Conservation (phyloP, 2,329 filamentous ascomycete species). For the Fusarium sarcochroum region DNA sequence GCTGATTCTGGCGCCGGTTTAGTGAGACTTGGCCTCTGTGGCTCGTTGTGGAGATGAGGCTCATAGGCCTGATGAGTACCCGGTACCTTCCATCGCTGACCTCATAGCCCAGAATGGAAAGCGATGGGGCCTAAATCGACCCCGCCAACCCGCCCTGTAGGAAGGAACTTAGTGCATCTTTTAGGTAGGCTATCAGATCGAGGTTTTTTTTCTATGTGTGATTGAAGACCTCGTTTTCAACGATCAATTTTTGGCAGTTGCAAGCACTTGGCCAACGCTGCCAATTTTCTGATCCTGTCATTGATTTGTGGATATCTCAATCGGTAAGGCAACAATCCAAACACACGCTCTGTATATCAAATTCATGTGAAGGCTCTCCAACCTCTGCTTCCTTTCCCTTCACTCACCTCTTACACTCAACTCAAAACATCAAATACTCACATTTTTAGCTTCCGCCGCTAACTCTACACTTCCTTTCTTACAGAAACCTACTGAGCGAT, state of each 20-base stretch:
- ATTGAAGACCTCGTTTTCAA: conserved; percentile 14
- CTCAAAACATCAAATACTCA: conserved; percentile 11
- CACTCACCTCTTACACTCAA: conserved; percentile 15
- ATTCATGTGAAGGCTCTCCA: background rate
- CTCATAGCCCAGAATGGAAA: conserved; percentile 23
- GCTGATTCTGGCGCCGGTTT: background rate
- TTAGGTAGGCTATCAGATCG: conserved; percentile 23
- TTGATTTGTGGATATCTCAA: background rate
- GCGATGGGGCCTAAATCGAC: background rate
- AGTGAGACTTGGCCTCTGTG: conserved; percentile 17
- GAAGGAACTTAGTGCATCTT: conserved; percentile 17
- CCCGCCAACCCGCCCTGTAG: conserved; percentile 15
- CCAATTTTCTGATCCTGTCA: background rate
- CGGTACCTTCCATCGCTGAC: conserved; percentile 13
- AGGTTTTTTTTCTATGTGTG: conserved; percentile 32
- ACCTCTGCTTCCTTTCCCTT: conserved; percentile 1
- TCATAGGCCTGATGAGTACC: conserved; percentile 9
- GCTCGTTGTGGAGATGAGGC: background rate
- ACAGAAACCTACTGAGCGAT: background rate
- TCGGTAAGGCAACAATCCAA: background rate
- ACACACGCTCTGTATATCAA: background rate
- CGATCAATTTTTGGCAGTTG: conserved; percentile 9
- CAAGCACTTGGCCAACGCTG: conserved; percentile 11
- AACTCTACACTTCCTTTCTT: background rate
- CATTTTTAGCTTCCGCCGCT: background rate